A percentile compares a stretch with the other conserved stretches of the same genome.
phyloP scores from a whole-genome alignment of 129 eudicot species.

The Chrysanthemum seticuspe region DNA sequence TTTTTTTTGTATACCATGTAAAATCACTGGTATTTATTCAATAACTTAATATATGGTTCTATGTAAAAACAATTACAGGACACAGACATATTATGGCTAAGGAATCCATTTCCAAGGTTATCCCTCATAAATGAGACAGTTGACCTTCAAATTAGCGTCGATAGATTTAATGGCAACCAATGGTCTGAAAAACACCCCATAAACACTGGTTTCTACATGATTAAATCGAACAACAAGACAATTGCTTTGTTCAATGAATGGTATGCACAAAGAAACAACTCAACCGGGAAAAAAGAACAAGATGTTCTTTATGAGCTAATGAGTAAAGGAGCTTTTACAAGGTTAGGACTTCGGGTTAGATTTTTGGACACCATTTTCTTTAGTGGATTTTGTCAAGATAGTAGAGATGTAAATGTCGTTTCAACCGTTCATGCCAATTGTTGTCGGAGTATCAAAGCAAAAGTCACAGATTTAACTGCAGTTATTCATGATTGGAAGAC shows the following conservation, averaged over 20 bases:
- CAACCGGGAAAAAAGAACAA: conserved; percentile 65
- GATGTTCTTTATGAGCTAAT: conserved; percentile 49
- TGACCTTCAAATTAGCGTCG: conserved; percentile 61
- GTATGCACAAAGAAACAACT: conserved; percentile 42
- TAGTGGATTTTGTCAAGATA: conserved; percentile 56
- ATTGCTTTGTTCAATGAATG: conserved; percentile 49
- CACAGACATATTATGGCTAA: conserved; percentile 1
- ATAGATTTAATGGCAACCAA: conserved; percentile 43
- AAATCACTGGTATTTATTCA: too few relatives aligned
- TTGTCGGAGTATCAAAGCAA: conserved; percentile 55
- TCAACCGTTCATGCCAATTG: conserved; percentile 67
- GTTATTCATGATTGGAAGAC: conserved; percentile 49
- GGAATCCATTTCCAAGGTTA: too few relatives aligned
- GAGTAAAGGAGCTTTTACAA: conserved; percentile 20
- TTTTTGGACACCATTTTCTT: conserved; percentile 52
- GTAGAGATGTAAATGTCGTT: conserved; percentile 34
- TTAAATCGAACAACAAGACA: conserved; percentile 62
- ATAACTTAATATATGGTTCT: background rate
- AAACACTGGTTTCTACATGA: conserved; percentile 72
- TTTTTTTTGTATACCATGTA: too few relatives aligned
- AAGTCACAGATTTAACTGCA: conserved; percentile 38
- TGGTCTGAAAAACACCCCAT: conserved; percentile 37
- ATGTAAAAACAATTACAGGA: conserved; percentile 39
- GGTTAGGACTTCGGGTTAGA: conserved; percentile 34
- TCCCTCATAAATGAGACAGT: conserved; percentile 14